Evolutionary conservation across 371 early-diverging fungal species (phyloP).

Genomic region (Vairimorpha apis): DNA sequence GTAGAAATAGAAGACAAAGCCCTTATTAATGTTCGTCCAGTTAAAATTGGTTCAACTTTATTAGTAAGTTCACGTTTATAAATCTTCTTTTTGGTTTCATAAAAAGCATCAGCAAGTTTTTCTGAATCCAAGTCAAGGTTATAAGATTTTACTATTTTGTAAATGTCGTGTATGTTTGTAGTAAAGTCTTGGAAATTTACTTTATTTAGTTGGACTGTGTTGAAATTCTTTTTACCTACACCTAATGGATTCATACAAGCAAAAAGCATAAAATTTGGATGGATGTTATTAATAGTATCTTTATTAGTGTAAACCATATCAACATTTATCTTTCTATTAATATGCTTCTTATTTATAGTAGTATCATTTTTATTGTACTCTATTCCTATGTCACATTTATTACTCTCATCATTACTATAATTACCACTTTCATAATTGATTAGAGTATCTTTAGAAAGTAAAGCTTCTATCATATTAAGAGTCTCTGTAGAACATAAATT

Average conservation of each 20-base stretch:
- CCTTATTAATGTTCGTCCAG: constrained; percentile 82
- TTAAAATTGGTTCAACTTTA: constrained; percentile 76
- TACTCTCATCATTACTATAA: constrained; percentile 5
- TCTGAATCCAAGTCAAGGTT: constrained; percentile 61
- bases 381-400: neutral
- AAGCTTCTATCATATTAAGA: constrained; percentile 76
- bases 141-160: constrained; percentile 73
- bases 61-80: constrained; percentile 72
- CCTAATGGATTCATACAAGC: constrained; percentile 97
- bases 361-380: no score
- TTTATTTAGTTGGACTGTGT: constrained; percentile 29
- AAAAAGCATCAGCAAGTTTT: constrained; percentile 67
- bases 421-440: constrained; percentile 30
- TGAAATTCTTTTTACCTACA: constrained; percentile 84
- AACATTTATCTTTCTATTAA: no score
- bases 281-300: constrained; percentile 67
- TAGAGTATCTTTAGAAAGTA: constrained; percentile 65
- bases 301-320: no score
- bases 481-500: constrained; percentile 90
- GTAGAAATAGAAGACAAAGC: constrained; percentile 68
- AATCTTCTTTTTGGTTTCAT: constrained; percentile 69
- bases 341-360: no score
- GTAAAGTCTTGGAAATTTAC: constrained; percentile 49
- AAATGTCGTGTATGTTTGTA: constrained; percentile 67
- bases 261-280: constrained; percentile 87